Conservation (phyloP, 2,329 filamentous ascomycete species). For the Trichoderma cornu-damae region DNA sequence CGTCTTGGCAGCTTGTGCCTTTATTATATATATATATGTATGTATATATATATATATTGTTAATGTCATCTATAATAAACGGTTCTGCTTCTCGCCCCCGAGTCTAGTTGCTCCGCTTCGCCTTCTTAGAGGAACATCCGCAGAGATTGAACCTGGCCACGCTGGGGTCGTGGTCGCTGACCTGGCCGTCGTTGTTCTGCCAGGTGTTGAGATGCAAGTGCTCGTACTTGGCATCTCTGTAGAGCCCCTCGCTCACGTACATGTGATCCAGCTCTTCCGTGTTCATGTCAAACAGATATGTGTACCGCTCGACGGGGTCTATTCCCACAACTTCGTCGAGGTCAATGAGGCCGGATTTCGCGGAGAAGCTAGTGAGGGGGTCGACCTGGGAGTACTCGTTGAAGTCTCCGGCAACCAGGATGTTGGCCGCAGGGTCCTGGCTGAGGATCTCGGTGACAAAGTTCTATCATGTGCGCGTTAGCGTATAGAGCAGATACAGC, state of each 20-base stretch:
- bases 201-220: constrained; percentile 70
- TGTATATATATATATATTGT: no score
- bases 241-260: constrained; percentile 55
- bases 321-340: constrained; percentile 56
- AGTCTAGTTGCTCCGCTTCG: not conserved
- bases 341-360: constrained; percentile 52
- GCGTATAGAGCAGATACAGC: not conserved
- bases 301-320: constrained; percentile 57
- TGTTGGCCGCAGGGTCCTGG: constrained; percentile 48
- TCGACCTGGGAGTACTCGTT: constrained; percentile 65
- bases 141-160: constrained; percentile 61
- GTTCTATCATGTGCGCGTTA: constrained; percentile 28
- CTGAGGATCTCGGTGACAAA: constrained; percentile 56
- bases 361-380: constrained; percentile 52
- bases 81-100: not conserved
- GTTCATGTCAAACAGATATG: constrained; percentile 66
- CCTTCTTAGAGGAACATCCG: constrained; percentile 24
- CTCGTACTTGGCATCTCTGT: constrained; percentile 47
- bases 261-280: constrained; percentile 66
- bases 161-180: constrained; percentile 65
- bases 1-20: not conserved
- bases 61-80: not conserved
- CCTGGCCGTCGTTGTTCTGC: constrained; percentile 50
- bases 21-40: not conserved
- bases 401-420: constrained; percentile 63